Base-by-base conservation (phyloP, 805 yeast genomes). In the Geotrichum ghanense region DNA sequence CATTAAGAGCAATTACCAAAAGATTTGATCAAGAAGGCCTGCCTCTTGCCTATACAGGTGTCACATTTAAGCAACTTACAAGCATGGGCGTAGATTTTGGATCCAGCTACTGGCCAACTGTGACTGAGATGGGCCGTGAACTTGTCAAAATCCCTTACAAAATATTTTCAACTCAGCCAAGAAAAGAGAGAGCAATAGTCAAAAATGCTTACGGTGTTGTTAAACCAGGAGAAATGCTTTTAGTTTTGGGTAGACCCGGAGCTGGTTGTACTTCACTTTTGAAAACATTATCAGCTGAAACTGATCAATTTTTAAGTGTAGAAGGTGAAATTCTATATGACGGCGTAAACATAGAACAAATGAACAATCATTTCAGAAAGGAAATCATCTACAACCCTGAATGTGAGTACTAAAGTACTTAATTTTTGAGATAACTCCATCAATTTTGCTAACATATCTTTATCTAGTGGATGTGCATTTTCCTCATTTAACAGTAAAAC, bases 261-360 rank as follows among this genome's bases (percentile, higher is more conserved):
- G 81, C 90, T 22, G 92, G 92, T 43, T 83, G 89, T 60, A 78
- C 89, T 3, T 75, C 87, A 2, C 67, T 82, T 42, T 66, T 82
- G 59, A 78, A 79, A 54, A 72, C 83, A 2, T 66, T 82, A 52
- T 76, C 87, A 10, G 80, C 78, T 47, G 78, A 76, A 52, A 72
- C 73, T 17, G 65, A 66, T 49, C 64, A 66, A 25, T 72, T 69
- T 58, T 63, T 69, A 19, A 66, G 68, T 26, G 71, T 71, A 31
- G 71, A 71, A 35, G 87, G 88, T 51, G 69, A 71, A 17, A 62
- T 83, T 49, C 55, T 68, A 5, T 83, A 80, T 56, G 84, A 79
- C 58, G 84, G 85, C 43, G 66, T 81, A 44, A 57, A 69, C 16
- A 81, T 75, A 56, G 53, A 65, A 31, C 82, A 79, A 50, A 78